A percentile compares a stretch with the other conserved stretches of the same genome.
Evolutionary conservation across 257 asterid species (phyloP).

Genomic region (Nicotiana benthamiana): DNA sequence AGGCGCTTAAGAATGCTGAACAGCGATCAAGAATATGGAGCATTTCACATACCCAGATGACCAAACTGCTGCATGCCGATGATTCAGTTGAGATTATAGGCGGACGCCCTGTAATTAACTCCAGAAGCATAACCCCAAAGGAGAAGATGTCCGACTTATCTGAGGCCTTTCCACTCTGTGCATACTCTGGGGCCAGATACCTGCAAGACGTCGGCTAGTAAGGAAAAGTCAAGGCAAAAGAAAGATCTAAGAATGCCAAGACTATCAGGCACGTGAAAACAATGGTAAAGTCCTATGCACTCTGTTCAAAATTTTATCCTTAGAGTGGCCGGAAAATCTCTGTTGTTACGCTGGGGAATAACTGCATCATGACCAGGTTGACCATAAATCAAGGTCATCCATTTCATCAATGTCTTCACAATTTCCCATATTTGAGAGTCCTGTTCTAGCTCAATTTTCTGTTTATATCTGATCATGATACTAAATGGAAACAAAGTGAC

Average conservation of each 20-base stretch:
- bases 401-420: neutral
- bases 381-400: neutral
- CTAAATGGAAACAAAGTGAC: neutral
- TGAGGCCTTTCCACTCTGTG: slow-evolving; percentile 15
- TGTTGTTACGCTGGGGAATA: neutral
- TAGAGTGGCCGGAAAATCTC: neutral
- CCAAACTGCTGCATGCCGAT: slow-evolving; percentile 8
- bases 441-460: neutral
- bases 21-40: neutral
- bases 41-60: slow-evolving; percentile 13
- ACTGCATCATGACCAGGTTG: neutral
- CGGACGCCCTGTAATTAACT: slow-evolving; percentile 19
- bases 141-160: slow-evolving; percentile 25
- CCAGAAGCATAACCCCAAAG: slow-evolving; percentile 21
- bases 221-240: neutral
- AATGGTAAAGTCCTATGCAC: neutral
- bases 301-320: neutral
- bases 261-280: neutral
- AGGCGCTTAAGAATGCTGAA: neutral
- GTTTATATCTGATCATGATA: neutral
- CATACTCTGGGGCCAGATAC: slow-evolving; percentile 24
- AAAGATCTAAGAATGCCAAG: neutral
- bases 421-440: neutral
- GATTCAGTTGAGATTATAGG: slow-evolving; percentile 9
- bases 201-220: slow-evolving; percentile 4